Evolutionary conservation across 306 rosid genomes (phyloP).

Genomic region (Rosa chinensis): DNA sequence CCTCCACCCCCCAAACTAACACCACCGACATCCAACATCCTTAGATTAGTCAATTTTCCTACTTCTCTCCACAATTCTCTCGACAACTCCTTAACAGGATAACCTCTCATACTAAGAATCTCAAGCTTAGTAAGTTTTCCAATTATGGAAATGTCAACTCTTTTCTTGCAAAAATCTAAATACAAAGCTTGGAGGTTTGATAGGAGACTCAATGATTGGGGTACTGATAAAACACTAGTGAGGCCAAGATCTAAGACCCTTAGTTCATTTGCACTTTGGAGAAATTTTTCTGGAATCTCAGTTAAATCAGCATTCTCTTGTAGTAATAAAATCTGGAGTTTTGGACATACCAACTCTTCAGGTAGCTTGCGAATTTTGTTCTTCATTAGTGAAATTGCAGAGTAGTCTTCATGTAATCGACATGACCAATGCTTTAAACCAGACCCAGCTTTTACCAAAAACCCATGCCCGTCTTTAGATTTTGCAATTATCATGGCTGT

Average conservation of each 20-base stretch:
- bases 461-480: not conserved
- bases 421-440: constrained; percentile 2
- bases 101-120: not conserved
- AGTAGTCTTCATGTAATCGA: not conserved
- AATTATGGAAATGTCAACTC: not conserved
- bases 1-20: too few species aligned
- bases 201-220: not conserved
- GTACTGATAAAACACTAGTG: not conserved
- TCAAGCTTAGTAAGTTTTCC: not conserved
- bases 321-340: constrained; percentile 16
- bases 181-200: not conserved
- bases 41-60: too few species aligned
- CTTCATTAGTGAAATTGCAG: constrained; percentile 7
- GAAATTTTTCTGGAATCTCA: not conserved
- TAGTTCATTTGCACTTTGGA: not conserved
- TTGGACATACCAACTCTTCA: constrained; percentile 4
- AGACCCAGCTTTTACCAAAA: not conserved
- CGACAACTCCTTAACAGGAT: not conserved
- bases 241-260: not conserved
- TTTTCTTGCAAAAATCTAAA: not conserved
- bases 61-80: too few species aligned
- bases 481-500: constrained; percentile 21
- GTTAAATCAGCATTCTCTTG: not conserved
- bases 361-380: not conserved
- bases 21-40: too few species aligned